Base-by-base conservation (phyloP, 2,329 filamentous ascomycete genomes). In the Geosmithia morbida region DNA sequence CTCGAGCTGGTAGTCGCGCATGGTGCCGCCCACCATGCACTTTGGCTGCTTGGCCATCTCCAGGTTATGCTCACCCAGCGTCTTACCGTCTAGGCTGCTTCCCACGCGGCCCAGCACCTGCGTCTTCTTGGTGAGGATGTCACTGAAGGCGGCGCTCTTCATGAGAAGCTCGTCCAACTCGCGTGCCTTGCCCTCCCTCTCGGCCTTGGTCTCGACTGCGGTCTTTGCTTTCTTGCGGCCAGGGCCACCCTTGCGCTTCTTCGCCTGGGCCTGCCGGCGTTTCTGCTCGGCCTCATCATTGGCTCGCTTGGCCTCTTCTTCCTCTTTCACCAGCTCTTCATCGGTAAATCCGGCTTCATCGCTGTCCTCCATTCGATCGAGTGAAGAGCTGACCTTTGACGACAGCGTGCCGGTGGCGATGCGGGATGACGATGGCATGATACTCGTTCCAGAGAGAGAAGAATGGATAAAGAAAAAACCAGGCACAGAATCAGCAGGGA, bases 1-100 rank as follows among this genome's bases (percentile, higher is more conserved):
- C 60, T 97, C 90, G 0, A 98, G 68, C 56, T 98, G 92, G 59
- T 98, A 98, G 51, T 86, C 84, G 17, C 89, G 75, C 90, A 98
- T 97, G 3, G 81, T 83, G 1, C 92, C 92, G 5, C 87, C 87
- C 1, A 83, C 81, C 55, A 98, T 80, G 49, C 88, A 79, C 52
- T 83, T 81, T 0, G 92, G 92, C 59, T 98, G 92, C 51, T 84
- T 74, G 0, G 89, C 90, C 61, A 94, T 87, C 48, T 81, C 74
- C 16, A 96, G 64, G 47, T 88, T 74, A 48, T 81, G 78, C 51
- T 80, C 77, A 6, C 76, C 75, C 0, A 82, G 61, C 0, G 72
- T 66, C 54, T 79, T 72, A 13, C 77, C 78, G 49, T 80, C 75
- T 2, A 82, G 66, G 8, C 71, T 69, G 2, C 73, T 77, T 2